Percentiles rank a stretch among this genome's conserved stretches.
phyloP scores from a whole-genome alignment of 2,329 filamentous ascomycete genomes.

The Phaeosphaeriaceae sp. region DNA sequence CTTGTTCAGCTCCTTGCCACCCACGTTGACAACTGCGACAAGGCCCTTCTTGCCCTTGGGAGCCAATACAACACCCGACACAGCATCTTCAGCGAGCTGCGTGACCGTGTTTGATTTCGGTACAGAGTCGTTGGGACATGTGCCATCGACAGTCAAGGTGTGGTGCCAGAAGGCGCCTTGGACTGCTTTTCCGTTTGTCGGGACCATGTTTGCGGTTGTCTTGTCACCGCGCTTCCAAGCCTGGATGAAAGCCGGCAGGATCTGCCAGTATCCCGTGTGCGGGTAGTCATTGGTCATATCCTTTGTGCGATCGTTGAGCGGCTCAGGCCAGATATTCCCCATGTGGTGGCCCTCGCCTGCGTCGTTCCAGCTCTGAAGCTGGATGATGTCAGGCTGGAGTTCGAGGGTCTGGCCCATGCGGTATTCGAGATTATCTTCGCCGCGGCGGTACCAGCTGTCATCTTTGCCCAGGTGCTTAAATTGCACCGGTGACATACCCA shows the following conservation, averaged over 20 bases:
- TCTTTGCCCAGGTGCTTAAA: constrained; percentile 46
- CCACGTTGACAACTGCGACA: constrained; percentile 31
- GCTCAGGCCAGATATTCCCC: constrained; percentile 49
- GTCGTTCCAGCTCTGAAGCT: constrained; percentile 54
- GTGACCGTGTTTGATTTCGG: constrained; percentile 25
- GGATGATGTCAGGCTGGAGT: constrained; percentile 48
- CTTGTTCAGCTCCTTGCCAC: constrained; percentile 20
- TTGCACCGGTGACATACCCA: constrained; percentile 48
- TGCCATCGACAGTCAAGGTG: constrained; percentile 33
- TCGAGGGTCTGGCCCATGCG: constrained; percentile 36
- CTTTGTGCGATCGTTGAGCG: constrained; percentile 30
- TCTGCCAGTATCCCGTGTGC: constrained; percentile 46
- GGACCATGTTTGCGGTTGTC: constrained; percentile 27
- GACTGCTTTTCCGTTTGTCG: constrained; percentile 18
- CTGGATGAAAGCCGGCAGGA: constrained; percentile 47
- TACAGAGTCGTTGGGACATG: constrained; percentile 54
- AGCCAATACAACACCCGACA: constrained; percentile 20
- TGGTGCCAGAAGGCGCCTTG: constrained; percentile 31
- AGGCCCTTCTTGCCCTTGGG: constrained; percentile 20
- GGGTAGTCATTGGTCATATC: constrained; percentile 40
- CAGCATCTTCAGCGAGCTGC: constrained; percentile 13
- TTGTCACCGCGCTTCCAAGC: constrained; percentile 46
- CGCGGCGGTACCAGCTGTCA: constrained; percentile 48
- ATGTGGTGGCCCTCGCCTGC: constrained; percentile 51
- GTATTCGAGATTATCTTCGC: constrained; percentile 47